Evolutionary conservation across 2,329 filamentous ascomycete genomes (phyloP).

Genomic region (Lasiodiplodia gonubiensis): DNA sequence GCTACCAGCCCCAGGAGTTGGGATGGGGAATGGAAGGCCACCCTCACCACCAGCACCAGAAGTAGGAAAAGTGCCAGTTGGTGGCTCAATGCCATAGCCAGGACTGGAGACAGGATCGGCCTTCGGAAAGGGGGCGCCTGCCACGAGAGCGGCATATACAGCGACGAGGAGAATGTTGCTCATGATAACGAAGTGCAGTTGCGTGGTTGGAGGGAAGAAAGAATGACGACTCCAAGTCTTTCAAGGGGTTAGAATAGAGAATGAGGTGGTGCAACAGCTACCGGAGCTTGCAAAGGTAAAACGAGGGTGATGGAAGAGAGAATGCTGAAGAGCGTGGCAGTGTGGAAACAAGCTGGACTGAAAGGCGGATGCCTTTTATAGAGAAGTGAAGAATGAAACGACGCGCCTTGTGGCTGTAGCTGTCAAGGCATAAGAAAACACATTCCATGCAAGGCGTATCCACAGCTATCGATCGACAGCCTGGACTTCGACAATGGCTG

Average conservation of each 20-base stretch:
- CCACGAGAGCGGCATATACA: conserved; percentile 17
- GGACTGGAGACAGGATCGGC: not conserved
- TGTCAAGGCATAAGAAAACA: not conserved
- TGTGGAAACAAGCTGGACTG: not conserved
- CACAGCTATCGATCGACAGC: not conserved
- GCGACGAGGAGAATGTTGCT: conserved; percentile 13
- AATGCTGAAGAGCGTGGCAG: conserved; percentile 14
- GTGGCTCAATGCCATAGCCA: not conserved
- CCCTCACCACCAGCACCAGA: conserved; percentile 1
- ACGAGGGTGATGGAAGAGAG: conserved; percentile 6
- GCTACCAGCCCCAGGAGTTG: not conserved
- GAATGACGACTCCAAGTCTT: conserved; percentile 13
- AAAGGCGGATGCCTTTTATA: conserved; percentile 18
- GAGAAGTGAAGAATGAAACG: conserved; percentile 14
- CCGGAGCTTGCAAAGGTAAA: conserved; percentile 22
- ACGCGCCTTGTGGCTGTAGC: not conserved
- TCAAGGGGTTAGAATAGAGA: conserved; percentile 13
- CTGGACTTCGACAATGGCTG: not conserved
- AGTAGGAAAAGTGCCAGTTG: conserved; percentile 8
- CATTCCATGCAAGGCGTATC: not conserved
- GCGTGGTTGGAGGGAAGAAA: not conserved
- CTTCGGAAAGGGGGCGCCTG: conserved; percentile 15
- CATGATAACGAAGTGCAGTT: not conserved
- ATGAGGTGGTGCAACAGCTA: conserved; percentile 17
- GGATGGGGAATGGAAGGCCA: not conserved